phyloP scores from a whole-genome alignment of 2,329 filamentous ascomycete genomes.

The Aureobasidium zeae region DNA sequence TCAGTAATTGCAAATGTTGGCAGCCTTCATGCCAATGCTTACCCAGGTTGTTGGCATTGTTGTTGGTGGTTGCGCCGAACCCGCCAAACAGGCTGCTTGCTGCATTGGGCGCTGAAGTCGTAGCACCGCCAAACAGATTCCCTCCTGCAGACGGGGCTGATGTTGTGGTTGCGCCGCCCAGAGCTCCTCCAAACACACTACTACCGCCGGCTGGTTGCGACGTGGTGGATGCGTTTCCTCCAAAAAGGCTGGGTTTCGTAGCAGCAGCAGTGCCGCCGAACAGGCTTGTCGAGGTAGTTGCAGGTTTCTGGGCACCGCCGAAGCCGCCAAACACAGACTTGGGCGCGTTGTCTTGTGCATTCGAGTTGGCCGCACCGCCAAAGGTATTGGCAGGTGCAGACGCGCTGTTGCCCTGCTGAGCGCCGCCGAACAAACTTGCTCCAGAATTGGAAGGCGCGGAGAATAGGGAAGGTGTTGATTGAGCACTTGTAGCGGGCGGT shows the following conservation, averaged over 20 bases:
- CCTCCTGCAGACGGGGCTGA: background rate
- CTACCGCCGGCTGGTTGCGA: slow-evolving; percentile 14
- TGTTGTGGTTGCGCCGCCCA: slow-evolving; percentile 1
- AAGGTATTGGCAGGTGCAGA: background rate
- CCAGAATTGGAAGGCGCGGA: too few species aligned
- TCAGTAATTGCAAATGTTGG: background rate
- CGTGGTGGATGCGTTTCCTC: slow-evolving; percentile 3
- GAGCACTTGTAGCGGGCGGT: too few species aligned
- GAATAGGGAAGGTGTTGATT: too few species aligned
- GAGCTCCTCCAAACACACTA: slow-evolving; percentile 1
- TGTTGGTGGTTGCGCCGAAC: background rate
- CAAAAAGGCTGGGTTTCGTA: slow-evolving; percentile 8
- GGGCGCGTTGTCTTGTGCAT: background rate
- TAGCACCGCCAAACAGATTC: slow-evolving; percentile 11
- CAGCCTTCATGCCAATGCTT: background rate
- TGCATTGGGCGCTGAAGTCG: background rate
- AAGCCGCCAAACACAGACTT: slow-evolving; percentile 16
- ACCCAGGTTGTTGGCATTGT: background rate
- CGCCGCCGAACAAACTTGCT: too few species aligned
- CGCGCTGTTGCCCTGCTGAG: background rate
- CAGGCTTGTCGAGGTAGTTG: background rate
- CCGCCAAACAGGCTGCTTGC: slow-evolving; percentile 7
- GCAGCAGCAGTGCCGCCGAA: background rate
- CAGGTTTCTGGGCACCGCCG: slow-evolving; percentile 13
- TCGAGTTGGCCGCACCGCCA: background rate